Evolutionary conservation across 2,329 filamentous ascomycete species (phyloP).

Genomic region (Chrysoporthe cubensis): DNA sequence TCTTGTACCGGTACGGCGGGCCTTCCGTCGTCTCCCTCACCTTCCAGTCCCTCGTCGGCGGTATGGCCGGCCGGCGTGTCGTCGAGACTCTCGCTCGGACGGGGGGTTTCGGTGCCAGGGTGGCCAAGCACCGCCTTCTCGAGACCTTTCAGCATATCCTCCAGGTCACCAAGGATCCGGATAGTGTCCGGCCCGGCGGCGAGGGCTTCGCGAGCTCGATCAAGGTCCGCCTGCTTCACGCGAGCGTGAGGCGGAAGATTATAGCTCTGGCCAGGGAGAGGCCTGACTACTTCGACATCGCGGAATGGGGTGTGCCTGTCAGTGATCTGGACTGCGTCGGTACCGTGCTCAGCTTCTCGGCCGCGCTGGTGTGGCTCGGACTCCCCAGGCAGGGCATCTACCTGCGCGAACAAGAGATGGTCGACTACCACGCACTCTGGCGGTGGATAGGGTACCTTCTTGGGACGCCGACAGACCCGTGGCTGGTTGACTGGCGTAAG

Average conservation of each 20-base stretch:
- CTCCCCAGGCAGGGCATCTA: slow-evolving; percentile 75
- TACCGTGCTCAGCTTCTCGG: slow-evolving; percentile 73
- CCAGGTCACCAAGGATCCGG: slow-evolving; percentile 68
- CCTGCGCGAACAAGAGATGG: slow-evolving; percentile 62
- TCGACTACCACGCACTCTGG: slow-evolving; percentile 77
- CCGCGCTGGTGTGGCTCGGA: slow-evolving; percentile 67
- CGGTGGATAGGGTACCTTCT: slow-evolving; percentile 73
- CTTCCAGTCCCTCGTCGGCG: slow-evolving; percentile 69
- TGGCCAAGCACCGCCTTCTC: slow-evolving; percentile 64
- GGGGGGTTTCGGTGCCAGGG: slow-evolving; percentile 71
- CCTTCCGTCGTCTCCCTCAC: slow-evolving; percentile 66
- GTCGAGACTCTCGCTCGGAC: slow-evolving; percentile 76
- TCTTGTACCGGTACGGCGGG: slow-evolving; percentile 77
- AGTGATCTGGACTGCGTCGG: slow-evolving; percentile 76
- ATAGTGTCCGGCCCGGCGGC: slow-evolving; percentile 70
- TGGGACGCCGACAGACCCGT: slow-evolving; percentile 65
- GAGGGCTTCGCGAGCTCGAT: slow-evolving; percentile 67
- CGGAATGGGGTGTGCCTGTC: slow-evolving; percentile 66
- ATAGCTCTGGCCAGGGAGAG: slow-evolving; percentile 58
- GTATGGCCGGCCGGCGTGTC: slow-evolving; percentile 73
- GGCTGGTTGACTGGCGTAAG: slow-evolving; percentile 56
- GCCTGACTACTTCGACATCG: slow-evolving; percentile 65
- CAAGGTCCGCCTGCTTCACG: slow-evolving; percentile 71
- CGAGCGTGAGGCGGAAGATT: slow-evolving; percentile 68
- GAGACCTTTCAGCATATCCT: slow-evolving; percentile 79